Evolutionary conservation across 768 basidiomycete species (phyloP), one percentile per base, ranked within the genome.

Genomic region (Rhizopogon vesiculosus): DNA sequence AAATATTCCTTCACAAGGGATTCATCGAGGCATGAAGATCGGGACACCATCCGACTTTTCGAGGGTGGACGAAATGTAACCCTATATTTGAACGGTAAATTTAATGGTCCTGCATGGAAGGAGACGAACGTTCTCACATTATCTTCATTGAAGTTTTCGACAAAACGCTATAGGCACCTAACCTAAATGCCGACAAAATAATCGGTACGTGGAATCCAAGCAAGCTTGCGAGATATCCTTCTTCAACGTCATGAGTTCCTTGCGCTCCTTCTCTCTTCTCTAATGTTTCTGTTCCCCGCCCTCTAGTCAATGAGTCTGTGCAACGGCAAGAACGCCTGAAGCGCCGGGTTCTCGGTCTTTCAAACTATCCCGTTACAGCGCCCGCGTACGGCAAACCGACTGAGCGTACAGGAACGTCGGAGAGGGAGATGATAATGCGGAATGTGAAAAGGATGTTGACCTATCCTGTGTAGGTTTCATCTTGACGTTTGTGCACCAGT

Each of bases 141-240:
- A 65, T 94, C 92, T 69, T 95, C 91, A 62, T 93, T 93, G 73
- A 87, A 91, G 72, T 92, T 91, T 85, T 87, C 86, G 88, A 52
- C 4, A 42, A 29, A 45, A 25, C 22, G 6, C 19, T 25, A n/a
- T 18, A 52, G n/a, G 44, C 40, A 22, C 31, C 8, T 3, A 13
- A 25, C 5, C 9, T 7, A 9, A 46, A 53, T 19, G 25, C 50
- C 1, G 42, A 54, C 40, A 35, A 9, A 39, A n/a, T 12, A 13
- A 73, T 16, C 19, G 85, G 61, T 62, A 89, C 89, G 67, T 78
- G 62, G 93, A 93, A 64, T 89, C 86, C n/a, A 91, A 72, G 66
- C 84, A 90, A 28, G 79, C 77, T 62, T 86, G 81, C 8, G 87
- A 87, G 1, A 93, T 75, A 60, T 89, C 84, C 65, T 93, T 93